These are phyloP conservation scores for Acanthamoeba lugdunensis DNA, from an alignment of 208 protist genomes.

Conservation along the genomic window DNA sequence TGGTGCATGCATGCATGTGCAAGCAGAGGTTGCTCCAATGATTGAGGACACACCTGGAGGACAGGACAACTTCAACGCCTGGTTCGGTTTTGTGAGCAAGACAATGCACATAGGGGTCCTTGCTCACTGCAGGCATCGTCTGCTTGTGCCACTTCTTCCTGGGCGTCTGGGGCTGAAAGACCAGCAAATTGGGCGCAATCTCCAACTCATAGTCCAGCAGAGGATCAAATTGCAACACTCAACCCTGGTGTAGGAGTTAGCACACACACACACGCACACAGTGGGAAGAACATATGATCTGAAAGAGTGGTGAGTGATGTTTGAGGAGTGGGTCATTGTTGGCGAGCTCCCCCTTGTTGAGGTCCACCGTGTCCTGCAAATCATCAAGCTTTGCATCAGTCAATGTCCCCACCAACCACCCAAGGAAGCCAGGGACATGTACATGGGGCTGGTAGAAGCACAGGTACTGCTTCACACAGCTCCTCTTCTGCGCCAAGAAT, in stretches of 20 bases:
- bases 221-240: slow-evolving; percentile 11
- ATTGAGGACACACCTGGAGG: not conserved
- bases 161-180: slow-evolving; percentile 10
- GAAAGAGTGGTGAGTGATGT: slow-evolving; percentile 17
- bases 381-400: no score
- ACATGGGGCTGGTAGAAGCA: slow-evolving; percentile 41
- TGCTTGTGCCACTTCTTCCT: slow-evolving; percentile 37
- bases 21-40: no score
- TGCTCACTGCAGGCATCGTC: slow-evolving; percentile 21
- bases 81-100: not conserved
- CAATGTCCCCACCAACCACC: not conserved
- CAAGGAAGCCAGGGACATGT: not conserved
- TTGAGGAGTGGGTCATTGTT: slow-evolving; percentile 15
- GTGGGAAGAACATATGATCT: not conserved
- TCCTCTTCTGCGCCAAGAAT: slow-evolving; percentile 3
- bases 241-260: not conserved
- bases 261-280: not conserved
- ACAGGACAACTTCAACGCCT: slow-evolving; percentile 6
- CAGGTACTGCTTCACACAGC: not conserved
- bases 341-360: slow-evolving; percentile 9
- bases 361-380: slow-evolving; percentile 6
- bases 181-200: slow-evolving; percentile 1
- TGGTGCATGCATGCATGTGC: not conserved
- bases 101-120: slow-evolving; percentile 35
- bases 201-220: slow-evolving; percentile 4